Conservation (phyloP, 805 yeast species). For the Yamadazyma takamatsuzukensis region DNA sequence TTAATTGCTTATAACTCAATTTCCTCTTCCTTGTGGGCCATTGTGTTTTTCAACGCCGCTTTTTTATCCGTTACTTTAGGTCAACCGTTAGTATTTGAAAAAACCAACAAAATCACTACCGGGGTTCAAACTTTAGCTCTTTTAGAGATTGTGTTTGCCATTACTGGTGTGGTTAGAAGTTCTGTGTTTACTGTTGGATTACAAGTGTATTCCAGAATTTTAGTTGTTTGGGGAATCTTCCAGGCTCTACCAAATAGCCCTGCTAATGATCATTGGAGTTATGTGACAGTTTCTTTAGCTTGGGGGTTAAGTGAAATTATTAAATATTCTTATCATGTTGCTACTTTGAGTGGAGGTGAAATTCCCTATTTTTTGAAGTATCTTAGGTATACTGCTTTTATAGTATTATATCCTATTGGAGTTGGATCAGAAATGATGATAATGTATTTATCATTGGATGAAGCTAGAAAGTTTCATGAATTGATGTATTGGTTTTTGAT, state of each 20-base stretch:
- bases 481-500: slow-evolving; percentile 56
- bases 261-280: slow-evolving; percentile 56
- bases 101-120: slow-evolving; percentile 56
- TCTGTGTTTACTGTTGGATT: slow-evolving; percentile 80
- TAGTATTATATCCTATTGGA: slow-evolving; percentile 84
- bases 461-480: slow-evolving; percentile 53
- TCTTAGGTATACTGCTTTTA: slow-evolving; percentile 80
- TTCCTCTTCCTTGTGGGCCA: slow-evolving; percentile 40
- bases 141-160: slow-evolving; percentile 75
- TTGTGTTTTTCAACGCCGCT: slow-evolving; percentile 37
- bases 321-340: slow-evolving; percentile 84
- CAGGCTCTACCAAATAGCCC: slow-evolving; percentile 69
- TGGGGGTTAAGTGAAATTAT: slow-evolving; percentile 96
- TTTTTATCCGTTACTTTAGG: slow-evolving; percentile 42
- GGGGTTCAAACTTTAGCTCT: slow-evolving; percentile 75
- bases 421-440: slow-evolving; percentile 79
- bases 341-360: slow-evolving; percentile 48
- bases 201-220: slow-evolving; percentile 82
- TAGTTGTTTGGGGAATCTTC: slow-evolving; percentile 81
- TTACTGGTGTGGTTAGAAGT: slow-evolving; percentile 76
- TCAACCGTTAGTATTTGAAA: slow-evolving; percentile 61
- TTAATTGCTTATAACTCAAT: slow-evolving; percentile 40
- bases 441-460: slow-evolving; percentile 65
- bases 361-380: slow-evolving; percentile 61
- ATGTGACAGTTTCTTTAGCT: slow-evolving; percentile 65